Evolutionary conservation across 2,329 filamentous ascomycete genomes (phyloP), one percentile per base, ranked within the genome.

Genomic region (Aciculosporium take): DNA sequence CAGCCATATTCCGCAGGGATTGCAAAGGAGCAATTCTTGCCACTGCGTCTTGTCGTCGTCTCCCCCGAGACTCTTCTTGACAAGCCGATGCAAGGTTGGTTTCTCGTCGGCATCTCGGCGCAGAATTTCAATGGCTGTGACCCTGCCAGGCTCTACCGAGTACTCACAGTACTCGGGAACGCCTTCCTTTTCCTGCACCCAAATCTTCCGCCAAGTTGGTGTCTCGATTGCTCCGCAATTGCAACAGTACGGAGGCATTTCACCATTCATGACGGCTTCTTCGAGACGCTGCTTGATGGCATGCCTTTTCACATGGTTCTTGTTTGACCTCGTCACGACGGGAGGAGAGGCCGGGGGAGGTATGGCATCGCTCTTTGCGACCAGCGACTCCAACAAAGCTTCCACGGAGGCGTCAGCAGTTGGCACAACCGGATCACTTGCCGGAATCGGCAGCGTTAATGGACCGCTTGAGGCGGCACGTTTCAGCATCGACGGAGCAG

Each of bases 171-270:
- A 75, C 3, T 74, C 70, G 0, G 86, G 85, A 25, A 71, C 70
- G 1, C 85, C 87, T 13, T 75, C 66, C 35, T 80, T 71, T 7
- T 84, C 71, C 53, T 86, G 85, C n/a, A 79, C 78, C 71, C 82
- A 95, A 10, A 91, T 85, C 54, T 89, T 91, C 45, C 91, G 79
- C 91, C 91, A 98, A 0, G 89, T 95, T 0, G 89, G 85, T 0
- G 91, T 98, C 53, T 96, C 84, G 43, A 98, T 94, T 6, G 87
- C 84, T 5, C 91, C 91, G 53, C 91, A 98, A 53, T 96, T 94
- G 48, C 76, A 76, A 58, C 91, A 98, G 54, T 81, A 96, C 1
- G 82, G 81, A 0, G 91, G 91, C 68, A 88, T 81, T 49, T 87
- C 75, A 5, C 91, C 91, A 41, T 77, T 76, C n/a, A 71, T 71